Base-by-base conservation (phyloP, 495 filamentous ascomycete genomes). In the Aspergillus campestris region DNA sequence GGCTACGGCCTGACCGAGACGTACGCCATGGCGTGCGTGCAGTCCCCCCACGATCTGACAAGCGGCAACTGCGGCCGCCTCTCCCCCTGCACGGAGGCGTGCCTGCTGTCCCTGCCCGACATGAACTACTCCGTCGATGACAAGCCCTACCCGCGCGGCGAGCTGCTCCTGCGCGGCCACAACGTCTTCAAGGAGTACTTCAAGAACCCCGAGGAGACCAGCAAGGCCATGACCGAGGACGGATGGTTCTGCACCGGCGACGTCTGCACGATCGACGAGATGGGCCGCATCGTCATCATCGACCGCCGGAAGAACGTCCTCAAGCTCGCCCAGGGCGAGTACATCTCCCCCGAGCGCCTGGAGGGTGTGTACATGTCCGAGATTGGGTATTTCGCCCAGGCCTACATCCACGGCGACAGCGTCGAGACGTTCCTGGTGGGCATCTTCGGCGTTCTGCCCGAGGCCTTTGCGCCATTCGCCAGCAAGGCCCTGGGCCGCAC, bases 221-320 rank as follows among this genome's bases (percentile, higher is more conserved):
- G 70, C 44, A 91, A 91, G 65, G 79, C 83, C 7, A 71, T 96
- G 34, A 82, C 87, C 12, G 71, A 81, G 38, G 94, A 97, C 53
- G 92, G 92, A 47, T 98, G 92, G 92, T 96, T 98, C 75, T 82
- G 83, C 54, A 96, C 92, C 1, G 92, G 92, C 14, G 92, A 98
- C 56, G 90, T 98, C 37, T 84, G 78, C 57, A 75, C 77, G 12
- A 70, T 98, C 27, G 92, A 98, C 61, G 79, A 79, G 41, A 65
- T 84, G 56, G 92, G 92, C 46, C 86, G 94, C 45, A 86, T 97
- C 70, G 80, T 78, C 54, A 90, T 98, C 65, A 83, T 98, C 55
- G 92, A 98, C 66, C 89, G 92, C 51, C 83, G 89, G 57, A 98
- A 98, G 83, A 97, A 98, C 65, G 86, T 97, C 11, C 82, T 98